Evolutionary conservation across 2,329 filamentous ascomycete genomes (phyloP).

Genomic region (Colletotrichum caudatum): DNA sequence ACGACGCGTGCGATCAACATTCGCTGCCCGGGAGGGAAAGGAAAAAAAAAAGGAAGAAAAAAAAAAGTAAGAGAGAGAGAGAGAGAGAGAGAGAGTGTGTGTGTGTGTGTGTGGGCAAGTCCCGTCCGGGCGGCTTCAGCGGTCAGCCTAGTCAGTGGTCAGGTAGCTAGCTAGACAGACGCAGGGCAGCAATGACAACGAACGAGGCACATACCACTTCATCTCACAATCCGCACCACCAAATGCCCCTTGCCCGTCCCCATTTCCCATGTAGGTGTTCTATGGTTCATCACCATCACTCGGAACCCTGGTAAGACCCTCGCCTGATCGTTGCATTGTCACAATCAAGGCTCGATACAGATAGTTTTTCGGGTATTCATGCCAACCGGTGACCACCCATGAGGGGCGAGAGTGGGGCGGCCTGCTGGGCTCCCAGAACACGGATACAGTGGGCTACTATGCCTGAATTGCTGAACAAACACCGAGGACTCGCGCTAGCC

Average conservation of each 20-base stretch:
- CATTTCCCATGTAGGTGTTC: not conserved
- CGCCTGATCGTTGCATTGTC: constrained; percentile 16
- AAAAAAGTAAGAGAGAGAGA: not conserved
- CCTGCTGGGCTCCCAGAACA: not conserved
- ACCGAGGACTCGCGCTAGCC: constrained; percentile 2
- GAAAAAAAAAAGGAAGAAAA: not conserved
- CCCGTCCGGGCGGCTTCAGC: not conserved
- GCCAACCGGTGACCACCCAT: not conserved
- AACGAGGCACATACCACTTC: constrained; percentile 8
- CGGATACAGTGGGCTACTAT: not conserved
- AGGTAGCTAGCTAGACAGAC: constrained; percentile 7
- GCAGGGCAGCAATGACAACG: constrained; percentile 15
- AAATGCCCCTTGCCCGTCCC: not conserved
- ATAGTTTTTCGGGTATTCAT: not conserved
- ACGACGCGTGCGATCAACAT: constrained; percentile 3
- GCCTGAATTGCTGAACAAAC: constrained; percentile 6
- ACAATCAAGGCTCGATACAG: not conserved
- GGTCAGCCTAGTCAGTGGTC: constrained; percentile 9
- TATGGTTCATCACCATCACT: not conserved
- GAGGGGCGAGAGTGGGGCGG: constrained; percentile 3
- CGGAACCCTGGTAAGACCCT: constrained; percentile 7
- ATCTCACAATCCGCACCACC: not conserved
- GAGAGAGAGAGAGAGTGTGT: not conserved
- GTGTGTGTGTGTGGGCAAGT: not conserved
- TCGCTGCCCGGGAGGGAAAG: too few species aligned